Percentiles rank a stretch among this genome's conserved stretches.
Evolutionary conservation across 768 basidiomycete genomes (phyloP).

Genomic region (Coprinopsis sp.): DNA sequence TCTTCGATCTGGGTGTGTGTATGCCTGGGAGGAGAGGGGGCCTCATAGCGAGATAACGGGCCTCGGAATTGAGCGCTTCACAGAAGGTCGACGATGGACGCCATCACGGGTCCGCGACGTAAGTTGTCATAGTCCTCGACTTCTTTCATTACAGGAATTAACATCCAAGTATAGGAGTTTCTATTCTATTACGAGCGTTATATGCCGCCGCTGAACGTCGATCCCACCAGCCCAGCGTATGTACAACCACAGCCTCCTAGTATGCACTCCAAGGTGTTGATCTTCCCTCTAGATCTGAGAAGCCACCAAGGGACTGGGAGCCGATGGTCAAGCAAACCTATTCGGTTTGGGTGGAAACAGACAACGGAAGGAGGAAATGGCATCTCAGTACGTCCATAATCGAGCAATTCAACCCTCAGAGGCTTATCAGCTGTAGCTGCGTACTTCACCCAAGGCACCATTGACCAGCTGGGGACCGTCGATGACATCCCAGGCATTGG

Average conservation of each 20-base stretch:
- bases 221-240: slow-evolving; percentile 36
- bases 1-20: slow-evolving; percentile 50
- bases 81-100: slow-evolving; percentile 80
- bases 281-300: slow-evolving; percentile 3
- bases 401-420: too few species aligned
- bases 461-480: slow-evolving; percentile 66
- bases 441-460: slow-evolving; percentile 75
- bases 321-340: slow-evolving; percentile 81
- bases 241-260: neutral
- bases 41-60: slow-evolving; percentile 73
- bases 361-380: slow-evolving; percentile 70
- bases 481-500: slow-evolving; percentile 59
- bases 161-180: slow-evolving; percentile 54
- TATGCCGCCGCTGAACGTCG: slow-evolving; percentile 41
- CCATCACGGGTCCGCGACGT: slow-evolving; percentile 82
- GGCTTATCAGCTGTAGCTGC: too few species aligned
- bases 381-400: slow-evolving; percentile 78
- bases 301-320: slow-evolving; percentile 57
- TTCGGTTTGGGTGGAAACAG: slow-evolving; percentile 69
- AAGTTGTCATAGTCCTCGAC: slow-evolving; percentile 23
- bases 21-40: slow-evolving; percentile 72
- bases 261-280: neutral
- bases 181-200: slow-evolving; percentile 82
- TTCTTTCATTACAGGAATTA: slow-evolving; percentile 7
- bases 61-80: slow-evolving; percentile 80